Base-by-base conservation (phyloP, 192 early-diverging fungal genomes). In the Coemansia sp. region DNA sequence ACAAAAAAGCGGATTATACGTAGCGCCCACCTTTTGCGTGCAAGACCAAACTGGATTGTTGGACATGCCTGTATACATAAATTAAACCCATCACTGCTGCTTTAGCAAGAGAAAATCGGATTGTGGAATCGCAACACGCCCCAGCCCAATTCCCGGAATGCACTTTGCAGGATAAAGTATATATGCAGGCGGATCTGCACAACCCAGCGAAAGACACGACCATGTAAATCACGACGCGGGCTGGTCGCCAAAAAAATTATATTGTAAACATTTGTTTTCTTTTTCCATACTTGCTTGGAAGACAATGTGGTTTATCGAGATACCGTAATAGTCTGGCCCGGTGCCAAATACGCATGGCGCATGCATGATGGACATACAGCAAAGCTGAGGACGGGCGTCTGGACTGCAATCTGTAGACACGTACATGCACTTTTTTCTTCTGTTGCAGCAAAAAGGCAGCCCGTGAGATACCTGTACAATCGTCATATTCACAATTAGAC, bases 61-160 rank as follows among this genome's bases (percentile, higher is more conserved):
- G 27, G 15, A 17, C 47, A n/a, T 53, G 51, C 29, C 51, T 53
- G 27, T 53, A 32, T 53, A 31, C 51, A 31, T 53, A 53, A 32
- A 53, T 53, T 53, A 32, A 53, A 53, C 2, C 2, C 1, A 12
- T 25, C 27, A n/a, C n/a, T n/a, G n/a, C n/a, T n/a, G 10, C 27
- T 53, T 25, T 47, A 35, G 32, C 42, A 19, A 27, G 51, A 53
- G 51, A 53, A 29, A 53, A 53, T 53, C 51, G 27, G 51, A 53
- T 53, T 53, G 51, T 53, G 27, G 27, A 47, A 2, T n/a, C 7
- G 32, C 32, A 35, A 35, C 2, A 35, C 32, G 32, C 32, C 32
- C 32, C 32, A 35, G 7, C 32, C 32, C 32, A 35, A 7, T 35
- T 35, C 32, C 7, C 32, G 32, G 32, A 35, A 35, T 35, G 32